Evolutionary conservation across 1,139 yeast species (phyloP), one percentile per base, ranked within the genome.

Genomic region (Yamadazyma songkhlaensis): DNA sequence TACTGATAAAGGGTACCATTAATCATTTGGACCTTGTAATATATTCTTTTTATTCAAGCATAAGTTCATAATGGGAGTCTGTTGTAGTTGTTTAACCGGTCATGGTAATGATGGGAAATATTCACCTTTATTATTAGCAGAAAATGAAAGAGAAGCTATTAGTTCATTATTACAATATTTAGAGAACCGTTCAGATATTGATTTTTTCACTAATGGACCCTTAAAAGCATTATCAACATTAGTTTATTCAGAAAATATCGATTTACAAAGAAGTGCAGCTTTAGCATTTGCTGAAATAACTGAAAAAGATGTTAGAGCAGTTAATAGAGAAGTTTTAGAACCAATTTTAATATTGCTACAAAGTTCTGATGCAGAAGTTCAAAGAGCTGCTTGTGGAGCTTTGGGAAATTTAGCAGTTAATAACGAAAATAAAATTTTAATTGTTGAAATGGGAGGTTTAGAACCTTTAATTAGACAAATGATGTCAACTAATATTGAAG

Each of bases 371-470:
- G 77, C 90, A 37, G 98, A 92, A 63, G 96, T 92, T 25, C 98
- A 92, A 64, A 77, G 97, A 41, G 98, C 98, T 3, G 97, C 98
- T 0, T 92, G 97, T 61, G 99, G 98, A 2, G 98, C 99, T 2
- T 70, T 92, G 48, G 98, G 99, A 8, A 92, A 92, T 54, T 71
- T 92, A 53, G 99, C 99, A 1, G 98, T 94, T 31, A 89, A 92
- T 63, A 90, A 90, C 55, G 97, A 88, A 46, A 92, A 94, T 66
- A 92, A 92, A 60, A 77, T 85, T 21, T 72, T 92, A 38, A 92
- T 94, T 46, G 98, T 92, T 25, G 96, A 90, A 56, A 88, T 94
- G 96, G 97, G 97, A 24, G 98, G 98, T 2, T 74, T 92, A 43
- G 96, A 90, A 49, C 97, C 97, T 8, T 75, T 92, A 38, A 92